phyloP scores from a whole-genome alignment of 306 rosid species.

The Vicia villosa region DNA sequence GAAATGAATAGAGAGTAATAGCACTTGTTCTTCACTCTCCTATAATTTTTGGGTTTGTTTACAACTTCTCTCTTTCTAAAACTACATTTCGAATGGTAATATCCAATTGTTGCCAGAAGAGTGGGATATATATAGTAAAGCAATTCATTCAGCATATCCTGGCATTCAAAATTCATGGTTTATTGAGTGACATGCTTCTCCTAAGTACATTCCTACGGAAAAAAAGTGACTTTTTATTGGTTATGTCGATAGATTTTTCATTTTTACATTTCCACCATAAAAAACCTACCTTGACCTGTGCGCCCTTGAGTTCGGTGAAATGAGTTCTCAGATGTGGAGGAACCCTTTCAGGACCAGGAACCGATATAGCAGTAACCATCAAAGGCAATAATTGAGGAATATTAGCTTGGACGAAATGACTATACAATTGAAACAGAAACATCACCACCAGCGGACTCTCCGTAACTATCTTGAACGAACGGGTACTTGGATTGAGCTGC shows the following conservation, averaged over 20 bases:
- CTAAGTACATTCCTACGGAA: slow-evolving; percentile 1
- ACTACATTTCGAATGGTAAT: slow-evolving; percentile 4
- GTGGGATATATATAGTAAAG: neutral
- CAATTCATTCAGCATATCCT: neutral
- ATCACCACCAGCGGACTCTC: slow-evolving; percentile 98
- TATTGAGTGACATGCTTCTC: slow-evolving; percentile 4
- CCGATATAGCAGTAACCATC: slow-evolving; percentile 98
- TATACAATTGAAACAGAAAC: slow-evolving; percentile 93
- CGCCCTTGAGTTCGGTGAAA: slow-evolving; percentile 92
- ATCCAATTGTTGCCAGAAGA: slow-evolving; percentile 14
- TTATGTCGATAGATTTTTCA: slow-evolving; percentile 2
- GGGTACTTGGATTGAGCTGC: slow-evolving; percentile 91
- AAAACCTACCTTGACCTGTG: slow-evolving; percentile 87
- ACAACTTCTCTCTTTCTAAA: slow-evolving; percentile 20
- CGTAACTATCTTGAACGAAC: slow-evolving; percentile 91
- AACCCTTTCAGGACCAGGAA: slow-evolving; percentile 95
- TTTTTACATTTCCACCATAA: slow-evolving; percentile 10
- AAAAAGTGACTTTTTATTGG: neutral
- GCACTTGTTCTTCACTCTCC: slow-evolving; percentile 12
- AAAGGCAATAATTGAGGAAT: slow-evolving; percentile 91
- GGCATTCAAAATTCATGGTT: neutral
- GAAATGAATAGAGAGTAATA: slow-evolving; percentile 15
- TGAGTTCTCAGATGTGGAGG: slow-evolving; percentile 77
- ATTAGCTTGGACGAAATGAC: slow-evolving; percentile 92
- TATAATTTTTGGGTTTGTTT: neutral